Evolutionary conservation across 495 filamentous ascomycete genomes (phyloP).

Genomic region (Podospora australis): DNA sequence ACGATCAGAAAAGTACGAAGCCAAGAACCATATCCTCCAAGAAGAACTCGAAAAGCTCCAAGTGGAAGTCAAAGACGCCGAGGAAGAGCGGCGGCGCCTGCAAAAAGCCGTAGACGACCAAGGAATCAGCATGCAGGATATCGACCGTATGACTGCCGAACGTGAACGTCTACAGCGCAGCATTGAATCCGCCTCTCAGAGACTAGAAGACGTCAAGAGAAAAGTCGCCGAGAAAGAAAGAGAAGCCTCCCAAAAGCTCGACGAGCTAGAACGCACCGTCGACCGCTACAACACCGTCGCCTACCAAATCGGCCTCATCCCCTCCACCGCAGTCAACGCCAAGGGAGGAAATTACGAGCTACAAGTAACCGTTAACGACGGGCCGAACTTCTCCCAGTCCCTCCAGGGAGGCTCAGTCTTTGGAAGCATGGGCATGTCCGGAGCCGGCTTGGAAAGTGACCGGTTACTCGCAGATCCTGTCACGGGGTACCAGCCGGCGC

Average conservation of each 20-base stretch:
- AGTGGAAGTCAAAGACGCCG: conserved; percentile 66
- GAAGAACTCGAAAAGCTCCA: conserved; percentile 75
- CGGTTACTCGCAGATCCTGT: conserved; percentile 72
- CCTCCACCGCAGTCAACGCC: conserved; percentile 74
- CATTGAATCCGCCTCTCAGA: conserved; percentile 63
- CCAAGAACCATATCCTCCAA: conserved; percentile 65
- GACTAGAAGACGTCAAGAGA: conserved; percentile 76
- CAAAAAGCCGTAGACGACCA: conserved; percentile 83
- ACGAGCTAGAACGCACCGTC: conserved; percentile 79
- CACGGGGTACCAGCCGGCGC: conserved; percentile 82
- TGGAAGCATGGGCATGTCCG: conserved; percentile 36
- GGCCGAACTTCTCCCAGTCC: conserved; percentile 66
- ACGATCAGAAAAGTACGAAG: conserved; percentile 77
- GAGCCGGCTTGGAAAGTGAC: too few species aligned
- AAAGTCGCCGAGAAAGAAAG: conserved; percentile 76
- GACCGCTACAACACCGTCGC: conserved; percentile 88
- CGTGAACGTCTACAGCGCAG: conserved; percentile 83
- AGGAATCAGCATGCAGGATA: conserved; percentile 91
- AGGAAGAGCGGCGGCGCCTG: conserved; percentile 70
- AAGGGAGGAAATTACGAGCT: conserved; percentile 81
- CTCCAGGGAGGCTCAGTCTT: conserved; percentile 52
- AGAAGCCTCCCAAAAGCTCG: conserved; percentile 74
- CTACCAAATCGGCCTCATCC: conserved; percentile 88
- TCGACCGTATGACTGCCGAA: conserved; percentile 96
- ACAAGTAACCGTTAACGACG: conserved; percentile 56